These are phyloP conservation scores for Neofusicoccum ribis DNA, from an alignment of 2,329 filamentous ascomycete genomes.

Conservation along the genomic window DNA sequence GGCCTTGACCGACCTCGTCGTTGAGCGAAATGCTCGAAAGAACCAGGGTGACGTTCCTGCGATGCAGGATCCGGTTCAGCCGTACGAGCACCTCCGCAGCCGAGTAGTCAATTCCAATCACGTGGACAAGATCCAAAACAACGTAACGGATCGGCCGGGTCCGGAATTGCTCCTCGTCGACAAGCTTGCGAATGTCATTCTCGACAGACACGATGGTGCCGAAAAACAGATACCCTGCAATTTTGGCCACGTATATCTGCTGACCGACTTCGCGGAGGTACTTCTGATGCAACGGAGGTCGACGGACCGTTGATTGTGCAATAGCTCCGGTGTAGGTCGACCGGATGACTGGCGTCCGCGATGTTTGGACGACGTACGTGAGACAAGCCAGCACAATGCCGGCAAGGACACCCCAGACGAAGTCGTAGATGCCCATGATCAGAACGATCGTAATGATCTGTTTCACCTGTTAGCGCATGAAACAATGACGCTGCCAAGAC, in stretches of 20 bases:
- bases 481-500: neutral
- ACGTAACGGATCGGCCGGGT: slow-evolving; percentile 83
- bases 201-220: slow-evolving; percentile 96
- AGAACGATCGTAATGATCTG: slow-evolving; percentile 82
- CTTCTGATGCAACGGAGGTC: slow-evolving; percentile 84
- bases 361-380: slow-evolving; percentile 88
- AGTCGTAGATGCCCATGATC: slow-evolving; percentile 96
- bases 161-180: slow-evolving; percentile 79
- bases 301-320: slow-evolving; percentile 86
- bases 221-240: slow-evolving; percentile 96
- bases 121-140: slow-evolving; percentile 83
- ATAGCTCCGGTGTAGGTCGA: slow-evolving; percentile 88
- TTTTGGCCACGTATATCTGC: slow-evolving; percentile 88
- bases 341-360: slow-evolving; percentile 82
- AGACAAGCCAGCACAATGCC: slow-evolving; percentile 91
- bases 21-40: slow-evolving; percentile 79
- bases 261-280: slow-evolving; percentile 82
- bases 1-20: slow-evolving; percentile 71
- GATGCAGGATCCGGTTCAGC: slow-evolving; percentile 79
- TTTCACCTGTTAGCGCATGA: slow-evolving; percentile 2
- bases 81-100: slow-evolving; percentile 93
- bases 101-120: slow-evolving; percentile 92
- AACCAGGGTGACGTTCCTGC: slow-evolving; percentile 76
- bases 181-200: slow-evolving; percentile 76
- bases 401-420: slow-evolving; percentile 89